Conservation (phyloP, 805 yeast genomes). For the Candida parachauliodes region DNA sequence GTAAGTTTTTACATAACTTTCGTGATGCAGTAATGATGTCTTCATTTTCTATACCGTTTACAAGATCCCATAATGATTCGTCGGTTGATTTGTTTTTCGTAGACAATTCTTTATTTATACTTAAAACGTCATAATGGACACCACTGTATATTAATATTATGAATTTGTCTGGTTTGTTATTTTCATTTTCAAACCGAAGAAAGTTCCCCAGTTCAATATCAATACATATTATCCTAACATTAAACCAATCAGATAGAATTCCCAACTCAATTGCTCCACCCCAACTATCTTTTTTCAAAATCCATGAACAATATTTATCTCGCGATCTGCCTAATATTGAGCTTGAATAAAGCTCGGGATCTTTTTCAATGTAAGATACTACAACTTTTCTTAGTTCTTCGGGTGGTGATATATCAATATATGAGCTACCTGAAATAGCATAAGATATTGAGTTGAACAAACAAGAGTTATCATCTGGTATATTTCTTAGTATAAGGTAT, state of each 20-base stretch:
- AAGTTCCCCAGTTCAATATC: conserved; percentile 62
- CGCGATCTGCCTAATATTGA: conserved; percentile 54
- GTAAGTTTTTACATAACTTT: conserved; percentile 43
- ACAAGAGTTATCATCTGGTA: conserved; percentile 79
- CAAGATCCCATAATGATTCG: conserved; percentile 38
- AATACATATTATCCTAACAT: conserved; percentile 52
- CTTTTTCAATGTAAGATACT: conserved; percentile 39
- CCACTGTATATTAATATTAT: conserved; percentile 64
- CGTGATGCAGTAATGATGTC: conserved; percentile 17
- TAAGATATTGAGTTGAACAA: conserved; percentile 64
- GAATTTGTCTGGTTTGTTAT: conserved; percentile 32
- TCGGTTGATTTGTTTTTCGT: conserved; percentile 27
- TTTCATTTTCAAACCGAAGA: conserved; percentile 45
- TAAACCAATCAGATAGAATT: conserved; percentile 51
- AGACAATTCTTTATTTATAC: conserved; percentile 25
- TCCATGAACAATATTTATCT: conserved; percentile 58
- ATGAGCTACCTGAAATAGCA: conserved; percentile 31
- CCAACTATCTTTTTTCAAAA: conserved; percentile 58
- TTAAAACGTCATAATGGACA: conserved; percentile 67
- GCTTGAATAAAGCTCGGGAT: conserved; percentile 44
- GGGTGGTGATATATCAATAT: conserved; percentile 41
- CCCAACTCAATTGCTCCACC: conserved; percentile 81
- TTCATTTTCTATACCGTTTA: conserved; percentile 26
- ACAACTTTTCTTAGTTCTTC: conserved; percentile 51
- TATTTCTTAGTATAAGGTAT: conserved; percentile 48